Base-by-base conservation (phyloP, 2,329 filamentous ascomycete genomes). In the Sordariomycetes sp. region DNA sequence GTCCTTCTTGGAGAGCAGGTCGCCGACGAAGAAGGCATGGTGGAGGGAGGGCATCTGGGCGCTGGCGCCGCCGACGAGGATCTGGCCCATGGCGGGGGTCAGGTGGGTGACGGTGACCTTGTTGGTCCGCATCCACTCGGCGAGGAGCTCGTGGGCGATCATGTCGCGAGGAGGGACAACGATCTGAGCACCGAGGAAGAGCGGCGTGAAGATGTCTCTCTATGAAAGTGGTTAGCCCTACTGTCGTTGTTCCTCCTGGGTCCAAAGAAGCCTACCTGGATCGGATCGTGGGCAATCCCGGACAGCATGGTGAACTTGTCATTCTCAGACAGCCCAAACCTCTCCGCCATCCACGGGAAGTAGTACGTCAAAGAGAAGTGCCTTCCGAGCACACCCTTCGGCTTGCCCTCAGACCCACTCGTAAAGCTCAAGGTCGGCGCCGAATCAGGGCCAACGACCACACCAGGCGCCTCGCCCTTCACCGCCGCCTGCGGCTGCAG, bases 31-130 rank as follows among this genome's bases (percentile, higher is more conserved):
- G 76, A 97, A 92, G 20, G 85, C 90, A 58, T 83, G 77, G 59
- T 86, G 78, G n/a, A 97, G 76, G 13, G 79, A 76, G 1, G 89
- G 86, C 65, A 96, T 95, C 62, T 87, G 71, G 0, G 89, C 84
- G 2, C 75, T 85, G 25, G 90, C 87, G 62, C 88, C 89, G 51
- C 90, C 91, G n/a, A 92, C 85, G 1, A 97, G 74, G 60, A 97
- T 94, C 64, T 96, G 89, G 57, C 91, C 91, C 91, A 97, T 96
- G 58, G 94, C 94, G 10, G 94, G 94, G 1, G 94, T 99, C 45
- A 97, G 73, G 70, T 97, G 94, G 13, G 87, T 90, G 22, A 90
- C 87, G 17, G 85, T 95, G 2, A 87, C 82, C 57, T 79, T 73
- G 65, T 87, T 81, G 56, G 86, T 81, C 56, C 78, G 76, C 79